A percentile compares a stretch with the other conserved stretches of the same genome.
Conservation (phyloP, 768 basidiomycete species). For the Tylopilus subfusipes region DNA sequence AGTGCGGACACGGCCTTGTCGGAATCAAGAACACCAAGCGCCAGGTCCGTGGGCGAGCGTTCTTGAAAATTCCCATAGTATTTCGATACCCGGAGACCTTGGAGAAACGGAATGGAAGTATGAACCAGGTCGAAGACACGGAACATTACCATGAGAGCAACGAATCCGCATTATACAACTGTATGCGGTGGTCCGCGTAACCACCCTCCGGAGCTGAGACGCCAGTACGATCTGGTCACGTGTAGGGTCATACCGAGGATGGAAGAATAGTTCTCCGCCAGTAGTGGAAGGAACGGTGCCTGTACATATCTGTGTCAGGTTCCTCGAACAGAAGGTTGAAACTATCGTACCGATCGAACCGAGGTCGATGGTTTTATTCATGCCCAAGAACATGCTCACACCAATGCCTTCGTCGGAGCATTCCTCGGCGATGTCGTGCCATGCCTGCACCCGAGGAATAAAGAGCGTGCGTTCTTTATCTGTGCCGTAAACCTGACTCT, state of each 20-base stretch:
- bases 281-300: slow-evolving; percentile 67
- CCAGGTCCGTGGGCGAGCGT: slow-evolving; percentile 65
- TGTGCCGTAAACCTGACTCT: slow-evolving; percentile 70
- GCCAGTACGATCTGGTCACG: slow-evolving; percentile 63
- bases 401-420: slow-evolving; percentile 88
- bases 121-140: slow-evolving; percentile 4
- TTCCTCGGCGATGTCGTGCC: slow-evolving; percentile 83
- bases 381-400: slow-evolving; percentile 84
- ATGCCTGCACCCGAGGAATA: slow-evolving; percentile 68
- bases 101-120: slow-evolving; percentile 3
- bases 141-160: slow-evolving; percentile 69
- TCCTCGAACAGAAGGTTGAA: slow-evolving; percentile 1
- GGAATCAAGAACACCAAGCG: slow-evolving; percentile 75
- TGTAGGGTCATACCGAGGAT: slow-evolving; percentile 77
- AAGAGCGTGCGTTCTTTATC: slow-evolving; percentile 86
- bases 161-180: slow-evolving; percentile 80
- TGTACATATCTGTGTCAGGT: slow-evolving; percentile 22
- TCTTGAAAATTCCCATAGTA: slow-evolving; percentile 74
- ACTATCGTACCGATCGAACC: slow-evolving; percentile 69
- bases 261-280: slow-evolving; percentile 89
- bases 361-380: slow-evolving; percentile 75
- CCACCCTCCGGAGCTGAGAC: slow-evolving; percentile 72
- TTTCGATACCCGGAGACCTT: slow-evolving; percentile 63
- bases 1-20: slow-evolving; percentile 74
- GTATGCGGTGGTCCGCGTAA: slow-evolving; percentile 70